A percentile compares a stretch with the other conserved stretches of the same genome.
Evolutionary conservation across 2,329 filamentous ascomycete species (phyloP).

Genomic region (Aspergillus calidoustus): DNA sequence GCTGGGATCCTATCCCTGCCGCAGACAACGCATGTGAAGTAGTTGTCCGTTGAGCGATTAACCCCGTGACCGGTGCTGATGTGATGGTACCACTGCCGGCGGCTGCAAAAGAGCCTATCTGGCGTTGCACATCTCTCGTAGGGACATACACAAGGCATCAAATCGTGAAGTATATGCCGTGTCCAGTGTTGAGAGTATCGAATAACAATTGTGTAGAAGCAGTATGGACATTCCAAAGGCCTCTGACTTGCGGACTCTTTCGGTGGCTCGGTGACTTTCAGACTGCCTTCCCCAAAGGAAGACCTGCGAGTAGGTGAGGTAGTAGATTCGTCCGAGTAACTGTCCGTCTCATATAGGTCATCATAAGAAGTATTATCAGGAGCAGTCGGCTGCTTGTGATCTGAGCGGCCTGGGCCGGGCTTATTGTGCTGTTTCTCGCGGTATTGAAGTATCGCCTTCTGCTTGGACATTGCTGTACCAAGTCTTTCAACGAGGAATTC

Average conservation of each 20-base stretch:
- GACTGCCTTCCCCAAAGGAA: neutral
- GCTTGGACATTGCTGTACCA: constrained; percentile 39
- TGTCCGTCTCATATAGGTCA: neutral
- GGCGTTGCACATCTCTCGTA: constrained; percentile 31
- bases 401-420: constrained; percentile 15
- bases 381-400: too few relatives aligned
- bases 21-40: too few relatives aligned
- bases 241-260: constrained; percentile 24
- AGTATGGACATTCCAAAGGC: constrained; percentile 49
- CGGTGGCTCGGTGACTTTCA: constrained; percentile 31
- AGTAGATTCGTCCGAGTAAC: neutral
- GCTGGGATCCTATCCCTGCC: too few relatives aligned
- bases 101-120: constrained; percentile 25
- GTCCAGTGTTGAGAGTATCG: constrained; percentile 36
- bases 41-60: too few relatives aligned
- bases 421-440: constrained; percentile 43
- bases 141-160: constrained; percentile 47
- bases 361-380: neutral
- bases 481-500: constrained; percentile 31
- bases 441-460: constrained; percentile 45
- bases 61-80: neutral
- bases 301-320: neutral
- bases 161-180: constrained; percentile 45
- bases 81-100: constrained; percentile 23
- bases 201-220: constrained; percentile 41